Evolutionary conservation across 129 eudicot species (phyloP), one percentile per base, ranked within the genome.

Genomic region (Scalesia atractyloides): DNA sequence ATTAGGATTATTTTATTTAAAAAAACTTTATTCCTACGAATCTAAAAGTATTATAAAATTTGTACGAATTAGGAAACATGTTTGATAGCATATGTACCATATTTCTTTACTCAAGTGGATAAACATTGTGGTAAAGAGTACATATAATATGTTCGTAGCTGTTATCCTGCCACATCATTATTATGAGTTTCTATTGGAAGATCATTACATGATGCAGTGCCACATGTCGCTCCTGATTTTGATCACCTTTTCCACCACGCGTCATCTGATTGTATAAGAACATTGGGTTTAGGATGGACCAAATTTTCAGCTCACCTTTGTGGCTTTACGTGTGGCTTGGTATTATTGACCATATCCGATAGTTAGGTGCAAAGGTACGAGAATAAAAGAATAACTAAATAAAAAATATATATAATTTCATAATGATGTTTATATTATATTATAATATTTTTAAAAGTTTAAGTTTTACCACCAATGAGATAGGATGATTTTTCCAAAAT

Each of bases 171-270:
- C 78, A 75, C 78, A 18, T 76, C 78, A 75, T 3, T 3, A 39
- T 0, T 9, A 4, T 24, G 70, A 30, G 33, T 13, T 70, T 60
- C 24, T 14, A 65, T 65, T 76, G 81, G 82, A 37, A 53, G 44
- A 39, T 54, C 17, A 22, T 18, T 63, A n/a, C 51, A 34, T 48
- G 50, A 56, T n/a, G 9, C 44, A 68, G 9, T 57, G 74, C 69
- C 52, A 68, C 52, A 36, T 68, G 75, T 20, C 75, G 61, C 69
- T 17, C 47, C 12, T 18, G 68, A 59, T 62, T 7, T 13, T 47
- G 73, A 75, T 70, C 44, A 46, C 57, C 33, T 6, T 64, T 47
- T 46, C 52, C 30, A 81, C 81, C 78, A 76, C 81, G 78, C 85
- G 71, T 71, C 70, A 73, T 54, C 5, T 69, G 58, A 70, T 76